These are phyloP conservation scores for Aspergillus affinis DNA, from an alignment of 495 filamentous ascomycete genomes.

Conservation along the genomic window DNA sequence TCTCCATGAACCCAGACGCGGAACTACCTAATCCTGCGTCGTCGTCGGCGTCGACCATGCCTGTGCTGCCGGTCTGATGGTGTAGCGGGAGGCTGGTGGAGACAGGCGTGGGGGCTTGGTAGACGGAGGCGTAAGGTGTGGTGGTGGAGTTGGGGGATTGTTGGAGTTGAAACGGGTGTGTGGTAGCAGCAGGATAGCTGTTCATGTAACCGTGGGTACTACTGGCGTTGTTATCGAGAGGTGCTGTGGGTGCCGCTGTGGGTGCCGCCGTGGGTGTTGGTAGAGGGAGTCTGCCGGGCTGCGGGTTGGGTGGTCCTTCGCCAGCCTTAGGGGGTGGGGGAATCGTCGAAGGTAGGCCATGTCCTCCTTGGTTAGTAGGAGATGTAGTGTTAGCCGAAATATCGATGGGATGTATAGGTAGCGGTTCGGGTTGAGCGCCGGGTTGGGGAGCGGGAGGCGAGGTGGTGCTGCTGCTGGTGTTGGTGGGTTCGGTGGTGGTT, in stretches of 20 bases:
- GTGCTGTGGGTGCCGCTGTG: slow-evolving; percentile 15
- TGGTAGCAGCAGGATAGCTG: slow-evolving; percentile 14
- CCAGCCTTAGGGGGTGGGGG: slow-evolving; percentile 58
- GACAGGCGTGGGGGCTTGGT: slow-evolving; percentile 40
- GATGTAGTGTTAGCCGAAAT: slow-evolving; percentile 20
- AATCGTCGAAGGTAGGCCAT: slow-evolving; percentile 16
- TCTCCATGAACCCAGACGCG: slow-evolving; percentile 43
- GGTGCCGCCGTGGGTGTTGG: slow-evolving; percentile 18
- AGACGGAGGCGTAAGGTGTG: slow-evolving; percentile 51
- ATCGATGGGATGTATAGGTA: slow-evolving; percentile 14
- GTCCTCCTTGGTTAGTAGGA: slow-evolving; percentile 10
- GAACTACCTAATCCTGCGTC: slow-evolving; percentile 34
- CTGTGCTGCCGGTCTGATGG: slow-evolving; percentile 21
- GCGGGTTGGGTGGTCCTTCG: slow-evolving; percentile 30
- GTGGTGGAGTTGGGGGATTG: slow-evolving; percentile 43
- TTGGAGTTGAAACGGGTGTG: slow-evolving; percentile 40
- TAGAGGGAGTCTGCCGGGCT: background rate
- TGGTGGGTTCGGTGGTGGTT: slow-evolving; percentile 15
- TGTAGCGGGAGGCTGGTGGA: slow-evolving; percentile 23
- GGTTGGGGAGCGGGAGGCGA: slow-evolving; percentile 61
- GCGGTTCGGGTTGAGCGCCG: slow-evolving; percentile 47
- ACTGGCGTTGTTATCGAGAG: slow-evolving; percentile 15
- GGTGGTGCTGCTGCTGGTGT: slow-evolving; percentile 17
- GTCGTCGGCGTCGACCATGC: slow-evolving; percentile 23
- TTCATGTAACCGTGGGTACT: background rate